Evolutionary conservation across 2,329 filamentous ascomycete genomes (phyloP), one percentile per base, ranked within the genome.

Genomic region (Colletotrichum viniferum): DNA sequence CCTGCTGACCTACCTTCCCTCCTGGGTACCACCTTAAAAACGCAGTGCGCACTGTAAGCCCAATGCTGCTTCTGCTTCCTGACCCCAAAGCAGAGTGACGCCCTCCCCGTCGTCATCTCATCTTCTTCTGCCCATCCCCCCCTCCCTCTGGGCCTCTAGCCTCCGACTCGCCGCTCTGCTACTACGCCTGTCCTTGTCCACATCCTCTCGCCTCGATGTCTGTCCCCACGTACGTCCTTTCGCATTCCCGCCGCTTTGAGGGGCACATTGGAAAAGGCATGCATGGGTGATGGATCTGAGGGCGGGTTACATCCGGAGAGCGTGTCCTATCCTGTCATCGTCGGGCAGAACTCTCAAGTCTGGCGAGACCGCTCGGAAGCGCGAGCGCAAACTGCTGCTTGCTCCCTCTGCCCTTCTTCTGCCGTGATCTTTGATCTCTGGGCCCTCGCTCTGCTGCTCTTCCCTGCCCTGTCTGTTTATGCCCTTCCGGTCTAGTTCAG

Each of bases 271-370:
- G 30, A n/a, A 73, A 63, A 55, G 61, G 43, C 30, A 52, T 36
- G n/a, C 65, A 74, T 34, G 28, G n/a, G 9, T 43, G 38, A 43
- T 43, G 18, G 38, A 43, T 43, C 38, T n/a, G 38, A 43, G 38
- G 38, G 38, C 72, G 67, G 72, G 72, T 71, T 65, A 66, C 72
- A 61, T 74, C 68, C 68, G 72, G 72, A 63, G n/a, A 24, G 61
- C 68, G 48, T 64, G 61, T 70, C 67, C 61, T 52, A 65, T 74
- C 67, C 34, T 43, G 67, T 71, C 56, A 18, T 52, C 9, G 48
- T 48, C 24, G 60, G 21, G 26, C 60, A 26, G 52, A 56, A 28
- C 52, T 24, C 26, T 56, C 18, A 43, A 43, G 38, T 43, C 38
- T 43, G 38, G 38, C 38, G 38, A 43, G 38, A 43, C n/a, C 10